Conservation (phyloP, 352 stramenopile species). For the Phytophthora agathidicida region DNA sequence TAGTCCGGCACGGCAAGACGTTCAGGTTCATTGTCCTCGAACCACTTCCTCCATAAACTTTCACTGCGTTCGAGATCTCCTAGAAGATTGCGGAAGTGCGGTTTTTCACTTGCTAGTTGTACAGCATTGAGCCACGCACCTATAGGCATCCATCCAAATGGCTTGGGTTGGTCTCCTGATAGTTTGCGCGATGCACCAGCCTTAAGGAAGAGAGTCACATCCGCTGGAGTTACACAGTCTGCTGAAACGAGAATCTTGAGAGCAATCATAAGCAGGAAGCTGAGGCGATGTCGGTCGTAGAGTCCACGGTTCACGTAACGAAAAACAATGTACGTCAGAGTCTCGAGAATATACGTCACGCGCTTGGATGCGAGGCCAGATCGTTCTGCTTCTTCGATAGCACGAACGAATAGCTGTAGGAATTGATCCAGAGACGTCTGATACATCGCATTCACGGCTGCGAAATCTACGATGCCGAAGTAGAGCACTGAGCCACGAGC, state of each 20-base stretch:
- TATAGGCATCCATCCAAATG: slow-evolving; percentile 72
- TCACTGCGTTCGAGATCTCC: slow-evolving; percentile 77
- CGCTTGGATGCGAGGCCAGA: slow-evolving; percentile 81
- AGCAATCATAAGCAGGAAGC: slow-evolving; percentile 71
- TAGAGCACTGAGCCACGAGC: slow-evolving; percentile 89
- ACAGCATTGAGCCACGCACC: slow-evolving; percentile 74
- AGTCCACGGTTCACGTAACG: slow-evolving; percentile 79
- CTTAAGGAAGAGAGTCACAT: slow-evolving; percentile 80
- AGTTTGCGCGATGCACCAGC: slow-evolving; percentile 68
- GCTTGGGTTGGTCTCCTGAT: slow-evolving; percentile 71
- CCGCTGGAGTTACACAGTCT: slow-evolving; percentile 53
- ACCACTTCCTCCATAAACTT: slow-evolving; percentile 73
- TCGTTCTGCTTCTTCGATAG: slow-evolving; percentile 86
- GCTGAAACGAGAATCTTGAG: slow-evolving; percentile 81
- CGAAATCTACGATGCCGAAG: slow-evolving; percentile 91
- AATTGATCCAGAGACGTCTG: slow-evolving; percentile 92
- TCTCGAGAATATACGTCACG: slow-evolving; percentile 89
- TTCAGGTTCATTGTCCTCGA: slow-evolving; percentile 84
- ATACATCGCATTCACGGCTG: slow-evolving; percentile 91
- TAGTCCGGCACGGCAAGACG: slow-evolving; percentile 67
- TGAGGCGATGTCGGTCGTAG: slow-evolving; percentile 79
- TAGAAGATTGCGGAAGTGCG: slow-evolving; percentile 65
- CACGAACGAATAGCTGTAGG: slow-evolving; percentile 80
- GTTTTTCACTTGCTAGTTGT: slow-evolving; percentile 71
- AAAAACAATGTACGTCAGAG: slow-evolving; percentile 84